Base-by-base conservation (phyloP, 805 yeast species). In the Priceomyces medius region DNA sequence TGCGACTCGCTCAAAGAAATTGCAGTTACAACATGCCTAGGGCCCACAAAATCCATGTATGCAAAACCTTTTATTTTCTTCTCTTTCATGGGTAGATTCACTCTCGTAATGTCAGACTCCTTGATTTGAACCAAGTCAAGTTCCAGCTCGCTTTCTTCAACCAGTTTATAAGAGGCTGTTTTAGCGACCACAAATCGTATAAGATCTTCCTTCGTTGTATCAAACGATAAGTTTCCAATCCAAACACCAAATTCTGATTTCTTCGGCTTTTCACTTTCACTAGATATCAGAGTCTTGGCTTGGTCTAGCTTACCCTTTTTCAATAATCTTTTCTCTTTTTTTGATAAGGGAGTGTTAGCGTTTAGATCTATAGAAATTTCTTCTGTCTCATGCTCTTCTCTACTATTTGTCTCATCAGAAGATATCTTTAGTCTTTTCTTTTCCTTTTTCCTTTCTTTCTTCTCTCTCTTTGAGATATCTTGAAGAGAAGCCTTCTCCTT, bases 181-280 rank as follows among this genome's bases (percentile, higher is more conserved):
- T 83, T 86, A 7, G 77, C 74, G 1, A 74, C 65, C 6, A 93
- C 63, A 49, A 85, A 88, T 40, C 81, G 73, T 10, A 68, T 67
- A 24, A 93, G 56, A 48, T 89, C 95, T 26, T 85, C 91, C 51
- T 76, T 80, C 0, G 82, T 73, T 4, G 97, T 88, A 39, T 87
- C 93, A 55, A 84, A 93, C 0, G 96, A 75, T 48, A 93, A 65
- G 59, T 93, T 93, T 32, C 99, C 99, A 35, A 93, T 78, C 99
- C 99, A 93, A 26, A 89, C 93, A 34, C 95, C 95, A 53, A 66
- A 77, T 41, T 74, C 78, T 3, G 83, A 74, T 55, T 71, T 71
- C 38, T 68, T 68, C 2, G 61, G 43, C 34, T 50, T 60, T n/a
- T 54, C 58, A 14, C 54, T 66, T 19, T 69, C 65, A 5, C 61